Evolutionary conservation across 306 rosid species (phyloP).

Genomic region (Acacia crassicarpa): DNA sequence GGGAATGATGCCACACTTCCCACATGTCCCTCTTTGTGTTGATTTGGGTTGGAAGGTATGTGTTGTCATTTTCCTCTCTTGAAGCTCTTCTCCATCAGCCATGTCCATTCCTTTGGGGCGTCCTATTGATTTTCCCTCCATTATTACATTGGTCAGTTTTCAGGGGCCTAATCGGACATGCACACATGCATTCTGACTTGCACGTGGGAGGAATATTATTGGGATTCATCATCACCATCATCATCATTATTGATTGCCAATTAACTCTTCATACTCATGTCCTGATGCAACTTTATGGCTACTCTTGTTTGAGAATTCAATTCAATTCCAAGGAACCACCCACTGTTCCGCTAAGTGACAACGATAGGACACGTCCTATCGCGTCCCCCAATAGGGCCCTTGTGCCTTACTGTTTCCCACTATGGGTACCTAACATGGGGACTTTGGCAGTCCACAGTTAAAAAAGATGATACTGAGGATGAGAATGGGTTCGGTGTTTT

Average conservation of each 20-base stretch:
- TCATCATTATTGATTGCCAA: conserved; percentile 24
- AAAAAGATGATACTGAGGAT: conserved; percentile 25
- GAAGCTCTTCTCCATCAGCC: neutral
- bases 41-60: neutral
- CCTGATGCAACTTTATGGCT: neutral
- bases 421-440: conserved; percentile 55
- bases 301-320: conserved; percentile 17
- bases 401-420: conserved; percentile 76
- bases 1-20: neutral
- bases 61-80: neutral
- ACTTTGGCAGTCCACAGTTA: conserved; percentile 36
- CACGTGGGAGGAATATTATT: conserved; percentile 31
- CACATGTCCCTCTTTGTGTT: neutral
- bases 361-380: conserved; percentile 51
- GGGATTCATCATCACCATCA: neutral
- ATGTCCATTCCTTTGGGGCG: neutral
- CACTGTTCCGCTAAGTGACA: conserved; percentile 48
- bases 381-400: conserved; percentile 54
- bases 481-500: too few relatives aligned
- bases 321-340: conserved; percentile 31
- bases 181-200: conserved; percentile 20
- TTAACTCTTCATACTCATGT: neutral
- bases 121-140: neutral
- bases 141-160: neutral
- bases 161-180: conserved; percentile 4